Evolutionary conservation across 2,329 filamentous ascomycete genomes (phyloP), one percentile per base, ranked within the genome.

Genomic region (Aspergillus jensenii): DNA sequence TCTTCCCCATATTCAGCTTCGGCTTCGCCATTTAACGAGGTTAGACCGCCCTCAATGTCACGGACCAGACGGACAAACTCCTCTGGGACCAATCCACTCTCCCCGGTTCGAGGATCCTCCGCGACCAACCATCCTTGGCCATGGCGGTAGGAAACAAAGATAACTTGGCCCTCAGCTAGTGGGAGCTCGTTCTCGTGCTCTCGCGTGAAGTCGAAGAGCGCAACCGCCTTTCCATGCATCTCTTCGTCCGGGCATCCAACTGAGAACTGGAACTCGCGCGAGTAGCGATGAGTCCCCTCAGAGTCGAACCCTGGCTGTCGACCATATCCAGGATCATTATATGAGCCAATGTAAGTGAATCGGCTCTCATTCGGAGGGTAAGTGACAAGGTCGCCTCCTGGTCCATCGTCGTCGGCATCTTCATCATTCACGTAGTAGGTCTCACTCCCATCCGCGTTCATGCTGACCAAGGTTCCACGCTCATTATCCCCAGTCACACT

Each of bases 61-160:
- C 92, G 87, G 59, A 99, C 82, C 46, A 99, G 80, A 15, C 95
- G 87, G 43, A 99, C 95, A 71, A 98, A 99, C 74, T 96, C 93
- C 75, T 99, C 95, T 0, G 95, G 95, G 2, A 99, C 95, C 37
- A 99, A 82, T 1, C 95, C 95, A 68, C 91, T 96, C 77, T 99
- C 95, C 2, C 85, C 91, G 1, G 92, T 97, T 74, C 91, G 93
- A 12, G 93, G 93, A 69, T 99, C 95, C 77, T 97, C 91, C 4
- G 95, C 95, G 23, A 99, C 95, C 52, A 99, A 82, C 95, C 95
- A 99, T 55, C 95, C 95, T 76, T 98, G 92, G 15, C 93, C 93
- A 71, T 98, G 93, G 44, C 95, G 85, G 74, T 98, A 99, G 15
- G 91, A 96, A 23, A 99, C 93, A 81, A 95, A 90, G 56, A 99